phyloP scores from a whole-genome alignment of 1,284 basidiomycete genomes.

The Jaminaea rosea region DNA sequence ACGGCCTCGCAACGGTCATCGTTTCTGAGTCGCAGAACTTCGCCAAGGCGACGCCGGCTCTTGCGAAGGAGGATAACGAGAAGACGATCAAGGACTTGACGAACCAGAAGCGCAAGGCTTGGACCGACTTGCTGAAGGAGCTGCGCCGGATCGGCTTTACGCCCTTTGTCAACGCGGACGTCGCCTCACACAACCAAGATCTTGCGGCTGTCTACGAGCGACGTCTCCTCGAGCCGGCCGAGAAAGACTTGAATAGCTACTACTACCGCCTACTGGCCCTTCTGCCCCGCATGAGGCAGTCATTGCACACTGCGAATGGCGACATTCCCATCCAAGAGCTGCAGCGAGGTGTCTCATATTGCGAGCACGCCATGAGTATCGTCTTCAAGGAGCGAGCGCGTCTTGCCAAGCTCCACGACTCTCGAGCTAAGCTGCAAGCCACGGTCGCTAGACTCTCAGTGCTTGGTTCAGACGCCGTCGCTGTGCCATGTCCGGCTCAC shows the following conservation, averaged over 20 bases:
- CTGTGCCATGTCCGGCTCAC: too few species aligned
- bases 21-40: constrained; percentile 62
- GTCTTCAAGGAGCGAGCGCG: constrained; percentile 23
- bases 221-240: constrained; percentile 43
- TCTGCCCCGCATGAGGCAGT: constrained; percentile 62
- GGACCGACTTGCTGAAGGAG: constrained; percentile 82
- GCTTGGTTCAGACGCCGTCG: too few species aligned
- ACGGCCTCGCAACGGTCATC: constrained; percentile 66
- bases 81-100: constrained; percentile 71
- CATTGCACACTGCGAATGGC: constrained; percentile 63
- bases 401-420: background rate
- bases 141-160: constrained; percentile 69
- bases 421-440: too few species aligned
- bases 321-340: constrained; percentile 80
- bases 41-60: constrained; percentile 32
- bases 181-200: constrained; percentile 60
- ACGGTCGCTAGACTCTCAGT: too few species aligned
- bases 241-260: constrained; percentile 56
- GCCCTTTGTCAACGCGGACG: constrained; percentile 52
- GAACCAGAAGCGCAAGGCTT: constrained; percentile 76
- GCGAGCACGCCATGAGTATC: constrained; percentile 59
- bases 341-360: constrained; percentile 65
- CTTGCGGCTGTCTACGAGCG: constrained; percentile 61
- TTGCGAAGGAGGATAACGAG: constrained; percentile 48
- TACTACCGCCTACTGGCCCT: constrained; percentile 62